Percentiles rank a stretch among this genome's conserved stretches.
Evolutionary conservation across 2,329 filamentous ascomycete species (phyloP).

Genomic region (Alternaria sp.): DNA sequence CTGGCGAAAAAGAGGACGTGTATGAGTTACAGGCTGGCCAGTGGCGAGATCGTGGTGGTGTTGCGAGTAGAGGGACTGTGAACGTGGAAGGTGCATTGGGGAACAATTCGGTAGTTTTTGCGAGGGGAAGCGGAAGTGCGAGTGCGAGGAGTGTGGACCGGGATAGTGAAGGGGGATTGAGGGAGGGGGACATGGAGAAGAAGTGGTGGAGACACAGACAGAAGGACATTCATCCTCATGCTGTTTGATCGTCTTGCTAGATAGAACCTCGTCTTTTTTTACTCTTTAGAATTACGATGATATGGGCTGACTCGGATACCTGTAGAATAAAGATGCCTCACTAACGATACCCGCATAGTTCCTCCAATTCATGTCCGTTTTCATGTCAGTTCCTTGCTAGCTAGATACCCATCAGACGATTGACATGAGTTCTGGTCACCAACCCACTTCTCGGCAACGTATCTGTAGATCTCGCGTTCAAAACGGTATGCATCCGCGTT

Average conservation of each 20-base stretch:
- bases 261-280: not conserved
- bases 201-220: slow-evolving; percentile 30
- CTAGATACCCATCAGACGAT: slow-evolving; percentile 9
- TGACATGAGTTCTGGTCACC: not conserved
- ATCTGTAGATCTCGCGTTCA: not conserved
- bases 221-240: slow-evolving; percentile 13
- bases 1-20: slow-evolving; percentile 66
- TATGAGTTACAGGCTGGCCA: slow-evolving; percentile 53
- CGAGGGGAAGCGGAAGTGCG: slow-evolving; percentile 18
- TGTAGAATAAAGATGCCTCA: not conserved
- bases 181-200: slow-evolving; percentile 19
- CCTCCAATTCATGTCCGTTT: not conserved
- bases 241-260: slow-evolving; percentile 3
- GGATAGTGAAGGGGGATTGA: slow-evolving; percentile 14
- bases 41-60: slow-evolving; percentile 38
- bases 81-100: not conserved
- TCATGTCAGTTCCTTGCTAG: not conserved
- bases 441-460: not conserved
- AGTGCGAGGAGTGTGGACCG: slow-evolving; percentile 15
- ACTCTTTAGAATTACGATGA: not conserved
- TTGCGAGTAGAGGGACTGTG: not conserved
- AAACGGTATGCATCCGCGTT: not conserved
- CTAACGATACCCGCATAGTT: not conserved
- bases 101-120: slow-evolving; percentile 2
- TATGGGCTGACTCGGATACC: not conserved